Evolutionary conservation across 805 yeast genomes (phyloP).

Genomic region (Metschnikowia bowlesiae): DNA sequence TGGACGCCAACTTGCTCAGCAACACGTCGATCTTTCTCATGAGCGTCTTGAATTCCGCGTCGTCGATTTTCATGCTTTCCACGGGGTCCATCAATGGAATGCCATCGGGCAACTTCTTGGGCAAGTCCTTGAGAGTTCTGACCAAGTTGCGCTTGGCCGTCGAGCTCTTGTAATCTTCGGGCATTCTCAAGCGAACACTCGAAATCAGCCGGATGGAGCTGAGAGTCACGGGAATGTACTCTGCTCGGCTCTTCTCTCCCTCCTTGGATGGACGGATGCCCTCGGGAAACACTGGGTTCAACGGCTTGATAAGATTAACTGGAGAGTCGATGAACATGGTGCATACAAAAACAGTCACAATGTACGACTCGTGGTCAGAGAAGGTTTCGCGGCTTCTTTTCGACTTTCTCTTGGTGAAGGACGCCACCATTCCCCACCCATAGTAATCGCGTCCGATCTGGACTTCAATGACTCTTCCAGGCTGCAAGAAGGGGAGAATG

Average conservation of each 20-base stretch:
- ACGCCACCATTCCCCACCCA: constrained; percentile 95
- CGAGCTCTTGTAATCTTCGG: constrained; percentile 60
- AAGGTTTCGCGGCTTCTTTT: constrained; percentile 58
- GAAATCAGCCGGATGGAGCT: constrained; percentile 72
- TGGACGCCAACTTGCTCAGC: constrained; percentile 65
- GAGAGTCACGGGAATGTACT: constrained; percentile 80
- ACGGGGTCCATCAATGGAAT: constrained; percentile 89
- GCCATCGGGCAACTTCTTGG: constrained; percentile 82
- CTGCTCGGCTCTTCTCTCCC: constrained; percentile 69
- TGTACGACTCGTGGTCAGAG: constrained; percentile 84
- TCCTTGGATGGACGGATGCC: constrained; percentile 81
- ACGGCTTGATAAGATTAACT: constrained; percentile 70
- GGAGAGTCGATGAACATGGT: constrained; percentile 81
- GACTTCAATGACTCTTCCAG: constrained; percentile 79
- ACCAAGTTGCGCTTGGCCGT: constrained; percentile 57
- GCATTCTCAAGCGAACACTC: constrained; percentile 75
- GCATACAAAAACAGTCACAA: constrained; percentile 78
- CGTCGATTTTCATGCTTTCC: constrained; percentile 87
- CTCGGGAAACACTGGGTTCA: constrained; percentile 73
- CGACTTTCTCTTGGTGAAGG: constrained; percentile 64
- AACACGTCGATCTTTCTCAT: constrained; percentile 77
- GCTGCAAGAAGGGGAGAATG: constrained; percentile 75
- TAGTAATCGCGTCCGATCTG: constrained; percentile 61
- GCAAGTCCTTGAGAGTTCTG: constrained; percentile 75
- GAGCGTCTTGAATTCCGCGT: constrained; percentile 66